Percentiles rank a stretch among this genome's conserved stretches.
phyloP scores from a whole-genome alignment of 2,329 filamentous ascomycete genomes.

The Calonectria crousiana region DNA sequence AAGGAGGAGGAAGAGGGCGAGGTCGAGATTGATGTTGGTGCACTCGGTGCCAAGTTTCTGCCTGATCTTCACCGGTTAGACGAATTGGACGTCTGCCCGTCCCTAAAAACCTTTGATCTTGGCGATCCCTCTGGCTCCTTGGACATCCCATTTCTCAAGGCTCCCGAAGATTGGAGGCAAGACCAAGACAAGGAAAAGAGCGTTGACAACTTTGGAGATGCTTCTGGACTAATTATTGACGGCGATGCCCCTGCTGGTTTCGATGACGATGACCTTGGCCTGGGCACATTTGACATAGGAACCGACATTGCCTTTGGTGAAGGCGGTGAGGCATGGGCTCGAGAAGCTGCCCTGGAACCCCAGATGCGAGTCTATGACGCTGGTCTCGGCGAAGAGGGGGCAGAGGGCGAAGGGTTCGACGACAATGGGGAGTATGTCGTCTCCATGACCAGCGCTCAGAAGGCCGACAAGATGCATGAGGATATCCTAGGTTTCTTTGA shows the following conservation, averaged over 20 bases:
- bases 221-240: conserved; percentile 86
- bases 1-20: conserved; percentile 63
- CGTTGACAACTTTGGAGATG: conserved; percentile 68
- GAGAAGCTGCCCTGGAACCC: conserved; percentile 86
- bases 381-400: conserved; percentile 68
- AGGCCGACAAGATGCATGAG: conserved; percentile 81
- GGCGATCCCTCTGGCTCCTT: conserved; percentile 87
- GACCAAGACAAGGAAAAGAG: conserved; percentile 74
- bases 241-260: conserved; percentile 88
- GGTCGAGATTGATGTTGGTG: conserved; percentile 82
- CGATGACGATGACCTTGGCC: conserved; percentile 74
- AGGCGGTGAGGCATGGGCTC: conserved; percentile 95
- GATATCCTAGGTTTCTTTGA: conserved; percentile 99
- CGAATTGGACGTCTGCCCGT: conserved; percentile 92
- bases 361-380: conserved; percentile 85
- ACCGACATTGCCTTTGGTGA: conserved; percentile 90
- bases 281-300: conserved; percentile 79
- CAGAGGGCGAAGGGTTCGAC: conserved; percentile 51
- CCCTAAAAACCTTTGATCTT: conserved; percentile 92
- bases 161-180: conserved; percentile 85
- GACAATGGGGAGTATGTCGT: conserved; percentile 81
- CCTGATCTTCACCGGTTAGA: conserved; percentile 83
- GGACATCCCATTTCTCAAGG: conserved; percentile 92
- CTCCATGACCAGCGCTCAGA: conserved; percentile 76
- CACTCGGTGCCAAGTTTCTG: conserved; percentile 85